phyloP scores from a whole-genome alignment of 2,329 filamentous ascomycete genomes.

The Dendryphion nanum region DNA sequence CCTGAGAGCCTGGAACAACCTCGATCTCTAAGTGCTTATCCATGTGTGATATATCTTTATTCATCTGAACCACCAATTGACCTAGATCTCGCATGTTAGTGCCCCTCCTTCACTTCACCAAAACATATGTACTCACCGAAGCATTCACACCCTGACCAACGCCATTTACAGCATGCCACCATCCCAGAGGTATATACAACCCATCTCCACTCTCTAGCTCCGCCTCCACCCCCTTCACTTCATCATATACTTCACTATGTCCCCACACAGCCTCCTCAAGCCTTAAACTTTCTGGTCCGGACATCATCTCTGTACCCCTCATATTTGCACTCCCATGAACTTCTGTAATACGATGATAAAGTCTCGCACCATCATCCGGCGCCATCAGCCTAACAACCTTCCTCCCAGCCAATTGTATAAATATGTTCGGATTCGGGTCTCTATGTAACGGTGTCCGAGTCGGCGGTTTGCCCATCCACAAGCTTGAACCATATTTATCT shows the following conservation, averaged over 20 bases:
- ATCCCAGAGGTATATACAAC: conserved; percentile 76
- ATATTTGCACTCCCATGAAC: conserved; percentile 50
- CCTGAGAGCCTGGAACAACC: too few relatives aligned
- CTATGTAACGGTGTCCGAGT: conserved; percentile 89
- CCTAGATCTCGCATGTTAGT: conserved; percentile 41
- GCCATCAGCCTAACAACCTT: conserved; percentile 73
- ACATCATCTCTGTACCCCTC: conserved; percentile 88
- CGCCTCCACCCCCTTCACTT: conserved; percentile 31
- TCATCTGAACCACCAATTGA: conserved; percentile 79
- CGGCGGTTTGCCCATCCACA: conserved; percentile 85
- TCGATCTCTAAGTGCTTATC: too few relatives aligned
- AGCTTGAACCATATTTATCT: conserved; percentile 80
- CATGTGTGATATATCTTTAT: too few relatives aligned
- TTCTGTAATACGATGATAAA: conserved; percentile 61
- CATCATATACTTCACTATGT: too few relatives aligned
- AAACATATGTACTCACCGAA: conserved; percentile 44
- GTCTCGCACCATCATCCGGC: conserved; percentile 59
- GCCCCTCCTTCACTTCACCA: conserved; percentile 1
- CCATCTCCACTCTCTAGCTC: conserved; percentile 64
- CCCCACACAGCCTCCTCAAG: conserved; percentile 76
- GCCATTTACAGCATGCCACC: conserved; percentile 84
- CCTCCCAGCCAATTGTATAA: conserved; percentile 73
- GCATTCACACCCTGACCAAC: conserved; percentile 57
- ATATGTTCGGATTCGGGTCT: conserved; percentile 92
- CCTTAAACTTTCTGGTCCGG: conserved; percentile 65